Base-by-base conservation (phyloP, 2,329 filamentous ascomycete species). In the Mycosphaerella arachidis region DNA sequence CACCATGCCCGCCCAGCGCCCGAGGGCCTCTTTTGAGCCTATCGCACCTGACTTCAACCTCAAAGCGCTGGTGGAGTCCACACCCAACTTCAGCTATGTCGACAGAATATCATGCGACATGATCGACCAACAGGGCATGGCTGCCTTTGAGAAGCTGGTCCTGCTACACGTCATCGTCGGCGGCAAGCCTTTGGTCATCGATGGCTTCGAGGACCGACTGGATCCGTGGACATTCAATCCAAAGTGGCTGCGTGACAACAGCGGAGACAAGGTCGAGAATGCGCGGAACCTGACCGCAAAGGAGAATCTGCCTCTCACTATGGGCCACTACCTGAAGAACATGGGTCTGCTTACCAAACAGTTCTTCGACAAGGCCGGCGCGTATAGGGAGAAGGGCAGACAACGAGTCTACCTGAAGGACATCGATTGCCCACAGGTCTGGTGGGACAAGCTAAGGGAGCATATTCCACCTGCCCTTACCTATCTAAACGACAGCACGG, bases 371-470 rank as follows among this genome's bases (percentile, higher is more conserved):
- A 88, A 82, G 8, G 79, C 84, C 0, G 82, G 81, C 51, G 93
- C 90, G 64, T 96, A 89, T 72, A 87, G 87, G 61, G 89, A 95
- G 64, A 86, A 90, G 62, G 84, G 85, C 40, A 82, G 90, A 24
- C 94, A 99, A 72, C 86, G 94, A 12, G 85, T 97, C 1, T 99
- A 99, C 72, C 78, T 97, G 27, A 99, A 99, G 71, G 94, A 99
- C 71, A 97, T 99, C 60, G 94, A 99, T 73, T 97, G 92, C 67
- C 94, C 94, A 0, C 78, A 83, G 1, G 86, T 93, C 59, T 99
- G 94, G 94, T 86, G 88, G 55, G 83, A 93, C 30, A 87, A 90
- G 59, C 77, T 99, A 18, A 85, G 86, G 65, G 87, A 89, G 53
- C 79, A 91, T 31, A 88, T 97, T 5, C 92, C 93, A 0, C 84